These are phyloP conservation scores for Populus euphratica DNA, from an alignment of 345 rosid genomes.

Conservation along the genomic window DNA sequence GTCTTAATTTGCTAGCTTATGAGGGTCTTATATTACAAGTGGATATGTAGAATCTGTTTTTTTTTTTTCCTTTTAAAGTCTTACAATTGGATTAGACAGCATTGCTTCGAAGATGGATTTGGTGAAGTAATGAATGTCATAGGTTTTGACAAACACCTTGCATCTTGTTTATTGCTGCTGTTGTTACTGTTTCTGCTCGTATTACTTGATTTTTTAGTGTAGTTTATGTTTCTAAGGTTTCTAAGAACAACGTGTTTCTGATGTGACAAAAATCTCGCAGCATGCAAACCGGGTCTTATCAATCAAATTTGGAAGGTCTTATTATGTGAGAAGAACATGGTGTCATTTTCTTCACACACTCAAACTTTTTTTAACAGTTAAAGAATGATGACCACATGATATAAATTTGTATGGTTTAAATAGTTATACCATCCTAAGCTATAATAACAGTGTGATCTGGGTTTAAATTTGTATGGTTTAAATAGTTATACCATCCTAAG, in stretches of 20 bases:
- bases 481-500: background rate
- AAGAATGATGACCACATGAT: background rate
- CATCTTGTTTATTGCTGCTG: background rate
- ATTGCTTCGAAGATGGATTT: background rate
- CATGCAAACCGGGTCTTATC: background rate
- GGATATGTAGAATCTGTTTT: background rate
- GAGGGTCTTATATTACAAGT: background rate
- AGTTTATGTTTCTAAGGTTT: background rate
- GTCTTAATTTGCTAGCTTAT: background rate
- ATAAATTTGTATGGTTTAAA: background rate
- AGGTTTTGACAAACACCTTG: background rate
- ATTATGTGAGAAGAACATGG: background rate
- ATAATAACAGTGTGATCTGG: background rate
- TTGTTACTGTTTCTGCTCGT: background rate
- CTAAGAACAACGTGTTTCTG: background rate
- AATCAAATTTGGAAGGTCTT: background rate
- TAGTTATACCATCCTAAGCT: background rate
- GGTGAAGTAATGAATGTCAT: background rate
- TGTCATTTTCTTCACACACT: background rate
- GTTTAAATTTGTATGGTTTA: background rate
- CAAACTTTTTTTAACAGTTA: background rate
- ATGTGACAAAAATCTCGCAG: background rate
- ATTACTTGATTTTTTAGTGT: background rate
- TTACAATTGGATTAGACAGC: background rate
- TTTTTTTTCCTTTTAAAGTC: background rate